These are phyloP conservation scores for Aspergillus sp. DNA, from an alignment of 2,329 filamentous ascomycete genomes.

Conservation along the genomic window DNA sequence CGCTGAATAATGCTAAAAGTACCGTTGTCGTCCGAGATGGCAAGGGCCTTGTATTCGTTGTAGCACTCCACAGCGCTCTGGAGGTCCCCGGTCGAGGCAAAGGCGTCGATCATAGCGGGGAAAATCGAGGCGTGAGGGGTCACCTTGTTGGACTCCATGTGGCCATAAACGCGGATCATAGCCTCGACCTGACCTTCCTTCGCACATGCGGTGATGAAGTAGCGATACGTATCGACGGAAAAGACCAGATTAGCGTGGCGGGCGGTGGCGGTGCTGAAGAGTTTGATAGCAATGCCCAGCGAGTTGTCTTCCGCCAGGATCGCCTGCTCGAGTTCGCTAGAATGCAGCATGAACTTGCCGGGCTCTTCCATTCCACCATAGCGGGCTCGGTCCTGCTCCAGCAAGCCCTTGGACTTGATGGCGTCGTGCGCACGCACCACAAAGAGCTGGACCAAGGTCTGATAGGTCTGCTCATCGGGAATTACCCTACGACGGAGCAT, in stretches of 20 bases:
- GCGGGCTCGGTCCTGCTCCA: conserved; percentile 79
- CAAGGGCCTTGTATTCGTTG: conserved; percentile 86
- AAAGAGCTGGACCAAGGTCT: conserved; percentile 79
- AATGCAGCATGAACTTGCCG: conserved; percentile 83
- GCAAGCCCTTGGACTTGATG: conserved; percentile 64
- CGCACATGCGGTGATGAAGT: conserved; percentile 84
- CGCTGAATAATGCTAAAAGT: conserved; percentile 66
- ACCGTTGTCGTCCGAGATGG: conserved; percentile 79
- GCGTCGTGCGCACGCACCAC: conserved; percentile 79
- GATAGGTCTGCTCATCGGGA: conserved; percentile 82
- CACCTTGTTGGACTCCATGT: conserved; percentile 79
- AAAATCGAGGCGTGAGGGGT: conserved; percentile 79
- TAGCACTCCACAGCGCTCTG: conserved; percentile 90
- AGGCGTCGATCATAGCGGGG: conserved; percentile 92
- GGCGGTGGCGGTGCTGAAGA: conserved; percentile 74
- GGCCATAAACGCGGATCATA: conserved; percentile 86
- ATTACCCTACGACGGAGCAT: conserved; percentile 84
- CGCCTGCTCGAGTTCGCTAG: conserved; percentile 80
- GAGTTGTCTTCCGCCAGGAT: conserved; percentile 86
- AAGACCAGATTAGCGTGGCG: conserved; percentile 62
- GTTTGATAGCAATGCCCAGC: conserved; percentile 75
- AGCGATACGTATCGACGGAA: conserved; percentile 77
- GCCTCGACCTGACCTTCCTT: conserved; percentile 75
- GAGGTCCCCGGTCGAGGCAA: conserved; percentile 76
- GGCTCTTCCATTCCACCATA: conserved; percentile 82